phyloP scores from a whole-genome alignment of 2,329 filamentous ascomycete genomes.

The Cyphellophora europaea region DNA sequence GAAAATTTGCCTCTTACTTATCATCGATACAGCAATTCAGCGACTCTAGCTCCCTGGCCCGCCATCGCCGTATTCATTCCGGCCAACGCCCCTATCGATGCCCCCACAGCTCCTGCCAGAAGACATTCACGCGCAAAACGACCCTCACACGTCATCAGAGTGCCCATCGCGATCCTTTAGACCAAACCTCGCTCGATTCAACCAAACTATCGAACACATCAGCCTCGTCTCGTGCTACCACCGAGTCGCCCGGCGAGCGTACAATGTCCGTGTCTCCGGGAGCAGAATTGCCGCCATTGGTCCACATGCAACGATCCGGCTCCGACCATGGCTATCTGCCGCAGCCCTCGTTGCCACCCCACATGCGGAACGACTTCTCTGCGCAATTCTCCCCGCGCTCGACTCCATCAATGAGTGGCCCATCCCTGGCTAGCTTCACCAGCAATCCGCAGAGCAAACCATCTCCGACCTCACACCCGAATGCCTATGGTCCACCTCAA shows the following conservation, averaged over 20 bases:
- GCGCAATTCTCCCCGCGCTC: constrained; percentile 56
- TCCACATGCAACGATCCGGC: constrained; percentile 56
- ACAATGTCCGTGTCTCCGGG: constrained; percentile 71
- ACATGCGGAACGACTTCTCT: constrained; percentile 67
- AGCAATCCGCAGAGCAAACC: constrained; percentile 40
- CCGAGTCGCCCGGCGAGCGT: constrained; percentile 74
- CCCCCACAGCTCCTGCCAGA: constrained; percentile 93
- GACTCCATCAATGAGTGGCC: constrained; percentile 54
- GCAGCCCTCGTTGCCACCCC: constrained; percentile 66
- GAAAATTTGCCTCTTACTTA: constrained; percentile 16
- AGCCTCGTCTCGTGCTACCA: constrained; percentile 43
- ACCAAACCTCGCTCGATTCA: constrained; percentile 83
- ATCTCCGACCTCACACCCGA: constrained; percentile 75
- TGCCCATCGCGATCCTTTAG: constrained; percentile 87
- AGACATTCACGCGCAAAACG: constrained; percentile 93
- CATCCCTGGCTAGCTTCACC: constrained; percentile 53
- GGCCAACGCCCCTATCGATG: constrained; percentile 96
- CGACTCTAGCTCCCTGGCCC: constrained; percentile 86
- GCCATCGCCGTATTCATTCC: constrained; percentile 89
- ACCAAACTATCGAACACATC: constrained; percentile 62
- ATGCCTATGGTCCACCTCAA: constrained; percentile 69
- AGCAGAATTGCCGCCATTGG: constrained; percentile 61
- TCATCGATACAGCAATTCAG: constrained; percentile 66
- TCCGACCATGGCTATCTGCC: constrained; percentile 67
- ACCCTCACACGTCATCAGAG: constrained; percentile 94